phyloP scores from a whole-genome alignment of 345 rosid genomes.

The Citrus inodora region DNA sequence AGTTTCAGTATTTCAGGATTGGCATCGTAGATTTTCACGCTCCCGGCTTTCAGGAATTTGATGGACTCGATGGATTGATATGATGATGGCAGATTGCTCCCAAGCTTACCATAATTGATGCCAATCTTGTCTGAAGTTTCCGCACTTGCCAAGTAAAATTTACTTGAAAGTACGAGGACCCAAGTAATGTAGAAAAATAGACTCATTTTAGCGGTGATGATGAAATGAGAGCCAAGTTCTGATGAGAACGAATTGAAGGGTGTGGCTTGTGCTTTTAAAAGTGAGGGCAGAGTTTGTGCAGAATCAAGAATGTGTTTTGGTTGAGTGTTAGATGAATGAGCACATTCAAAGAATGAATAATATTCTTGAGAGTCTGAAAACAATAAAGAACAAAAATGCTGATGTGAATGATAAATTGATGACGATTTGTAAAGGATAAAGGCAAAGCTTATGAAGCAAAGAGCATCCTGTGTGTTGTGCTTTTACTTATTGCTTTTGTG shows the following conservation, averaged over 20 bases:
- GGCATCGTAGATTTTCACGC: slow-evolving; percentile 60
- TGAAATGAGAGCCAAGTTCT: not conserved
- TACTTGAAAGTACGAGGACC: not conserved
- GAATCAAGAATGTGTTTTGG: not conserved
- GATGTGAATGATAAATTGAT: not conserved
- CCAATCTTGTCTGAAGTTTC: slow-evolving; percentile 31
- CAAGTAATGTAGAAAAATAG: not conserved
- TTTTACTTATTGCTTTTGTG: not conserved
- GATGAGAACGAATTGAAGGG: not conserved
- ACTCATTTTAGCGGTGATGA: not conserved
- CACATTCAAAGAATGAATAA: not conserved
- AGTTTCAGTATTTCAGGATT: slow-evolving; percentile 50
- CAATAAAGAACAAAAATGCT: not conserved
- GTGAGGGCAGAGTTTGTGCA: not conserved
- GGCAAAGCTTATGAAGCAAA: not conserved
- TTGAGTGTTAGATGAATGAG: not conserved
- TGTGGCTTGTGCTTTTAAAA: not conserved
- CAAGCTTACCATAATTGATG: slow-evolving; percentile 46
- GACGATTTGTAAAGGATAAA: not conserved
- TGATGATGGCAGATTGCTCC: slow-evolving; percentile 59
- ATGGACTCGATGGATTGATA: slow-evolving; percentile 44
- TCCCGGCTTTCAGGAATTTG: slow-evolving; percentile 41
- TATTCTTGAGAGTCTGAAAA: not conserved
- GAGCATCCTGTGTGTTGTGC: not conserved
- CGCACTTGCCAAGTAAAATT: slow-evolving; percentile 31